Evolutionary conservation across 768 basidiomycete species (phyloP).

Genomic region (Hygrocybe coccinea): DNA sequence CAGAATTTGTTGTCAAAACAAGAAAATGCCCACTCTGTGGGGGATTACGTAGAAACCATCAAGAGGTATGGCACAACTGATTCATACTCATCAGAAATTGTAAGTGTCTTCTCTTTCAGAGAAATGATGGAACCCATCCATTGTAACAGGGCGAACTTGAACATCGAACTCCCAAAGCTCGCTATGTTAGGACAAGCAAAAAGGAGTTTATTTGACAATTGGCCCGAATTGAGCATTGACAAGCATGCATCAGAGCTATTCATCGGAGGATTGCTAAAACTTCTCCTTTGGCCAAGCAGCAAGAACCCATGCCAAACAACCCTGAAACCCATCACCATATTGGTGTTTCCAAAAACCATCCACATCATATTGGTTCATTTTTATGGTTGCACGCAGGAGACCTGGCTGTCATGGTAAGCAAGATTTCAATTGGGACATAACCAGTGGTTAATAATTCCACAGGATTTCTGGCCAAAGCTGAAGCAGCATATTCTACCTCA

Average conservation of each 20-base stretch:
- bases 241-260: constrained; percentile 3
- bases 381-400: neutral
- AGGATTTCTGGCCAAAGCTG: constrained; percentile 27
- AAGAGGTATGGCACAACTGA: neutral
- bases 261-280: neutral
- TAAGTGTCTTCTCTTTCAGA: neutral
- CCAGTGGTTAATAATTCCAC: neutral
- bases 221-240: constrained; percentile 9
- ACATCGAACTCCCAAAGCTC: constrained; percentile 10
- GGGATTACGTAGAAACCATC: constrained; percentile 5
- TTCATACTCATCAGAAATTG: neutral
- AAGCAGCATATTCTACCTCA: constrained; percentile 21
- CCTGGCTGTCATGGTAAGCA: neutral
- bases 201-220: constrained; percentile 8
- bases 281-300: neutral
- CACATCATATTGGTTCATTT: neutral
- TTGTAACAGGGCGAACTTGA: constrained; percentile 14
- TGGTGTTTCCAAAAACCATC: neutral
- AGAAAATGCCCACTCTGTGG: constrained; percentile 1
- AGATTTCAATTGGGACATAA: neutral
- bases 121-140: neutral
- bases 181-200: constrained; percentile 8
- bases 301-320: neutral
- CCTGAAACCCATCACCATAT: neutral
- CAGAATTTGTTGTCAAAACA: neutral